Evolutionary conservation across 2,329 filamentous ascomycete species (phyloP).

Genomic region (Thelonectria discophora): DNA sequence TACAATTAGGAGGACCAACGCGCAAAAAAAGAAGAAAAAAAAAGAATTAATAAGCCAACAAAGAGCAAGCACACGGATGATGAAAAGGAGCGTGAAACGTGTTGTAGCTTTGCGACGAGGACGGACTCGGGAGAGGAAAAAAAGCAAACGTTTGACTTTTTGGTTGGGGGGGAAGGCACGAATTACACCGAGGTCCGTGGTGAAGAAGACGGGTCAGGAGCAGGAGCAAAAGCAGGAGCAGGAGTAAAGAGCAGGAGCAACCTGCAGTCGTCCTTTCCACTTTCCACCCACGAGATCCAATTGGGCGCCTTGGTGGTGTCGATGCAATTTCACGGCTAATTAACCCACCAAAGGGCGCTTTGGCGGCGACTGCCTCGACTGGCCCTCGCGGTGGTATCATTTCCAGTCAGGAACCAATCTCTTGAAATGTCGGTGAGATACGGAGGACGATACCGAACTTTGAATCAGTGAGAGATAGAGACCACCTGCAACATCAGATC

Average conservation of each 20-base stretch:
- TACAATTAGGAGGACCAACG: neutral
- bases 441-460: neutral
- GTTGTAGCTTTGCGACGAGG: neutral
- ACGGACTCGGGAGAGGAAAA: neutral
- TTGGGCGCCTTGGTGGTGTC: neutral
- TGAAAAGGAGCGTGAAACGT: slow-evolving; percentile 1
- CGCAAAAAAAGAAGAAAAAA: neutral
- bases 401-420: neutral
- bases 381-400: neutral
- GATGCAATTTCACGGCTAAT: slow-evolving; percentile 13
- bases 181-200: slow-evolving; percentile 3
- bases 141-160: neutral
- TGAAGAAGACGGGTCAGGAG: neutral
- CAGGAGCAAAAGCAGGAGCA: too few species aligned
- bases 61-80: neutral
- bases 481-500: too few species aligned
- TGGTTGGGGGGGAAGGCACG: neutral
- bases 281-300: too few species aligned
- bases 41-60: neutral
- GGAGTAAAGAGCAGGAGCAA: too few species aligned
- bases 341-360: neutral
- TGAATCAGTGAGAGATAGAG: too few species aligned
- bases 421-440: neutral
- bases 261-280: too few species aligned
- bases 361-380: neutral